A percentile compares a stretch with the other conserved stretches of the same genome.
These are phyloP conservation scores for Tricholoma terreum DNA, from an alignment of 768 basidiomycete species.

Conservation along the genomic window DNA sequence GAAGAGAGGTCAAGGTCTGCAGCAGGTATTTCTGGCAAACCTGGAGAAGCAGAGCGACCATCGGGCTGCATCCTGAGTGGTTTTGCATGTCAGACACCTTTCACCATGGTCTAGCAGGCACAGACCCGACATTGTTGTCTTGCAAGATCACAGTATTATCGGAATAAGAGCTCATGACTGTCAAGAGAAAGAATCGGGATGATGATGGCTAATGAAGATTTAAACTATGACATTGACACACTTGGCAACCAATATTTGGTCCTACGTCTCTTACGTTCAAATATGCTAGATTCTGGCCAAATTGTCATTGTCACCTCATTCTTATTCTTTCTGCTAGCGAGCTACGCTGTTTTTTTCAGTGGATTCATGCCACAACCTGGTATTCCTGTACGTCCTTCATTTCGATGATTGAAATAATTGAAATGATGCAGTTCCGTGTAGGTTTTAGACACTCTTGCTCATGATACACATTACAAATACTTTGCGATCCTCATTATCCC, in stretches of 20 bases:
- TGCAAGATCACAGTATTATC: slow-evolving; percentile 7
- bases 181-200: slow-evolving; percentile 35
- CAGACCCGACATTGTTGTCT: slow-evolving; percentile 33
- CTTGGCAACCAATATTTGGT: too few species aligned
- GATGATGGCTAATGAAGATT: neutral
- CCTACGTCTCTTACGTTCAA: too few species aligned
- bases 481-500: slow-evolving; percentile 77
- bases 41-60: slow-evolving; percentile 9
- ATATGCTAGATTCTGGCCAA: slow-evolving; percentile 38
- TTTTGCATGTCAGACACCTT: slow-evolving; percentile 30
- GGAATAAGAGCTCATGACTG: slow-evolving; percentile 25
- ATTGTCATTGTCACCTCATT: slow-evolving; percentile 43
- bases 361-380: slow-evolving; percentile 56
- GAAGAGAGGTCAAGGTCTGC: slow-evolving; percentile 42
- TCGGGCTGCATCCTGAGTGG: slow-evolving; percentile 19
- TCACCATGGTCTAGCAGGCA: slow-evolving; percentile 18
- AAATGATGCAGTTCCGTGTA: slow-evolving; percentile 24
- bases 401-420: neutral
- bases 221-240: too few species aligned
- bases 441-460: slow-evolving; percentile 61
- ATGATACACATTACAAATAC: slow-evolving; percentile 91
- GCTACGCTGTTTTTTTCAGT: slow-evolving; percentile 64
- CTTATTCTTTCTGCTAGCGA: slow-evolving; percentile 54
- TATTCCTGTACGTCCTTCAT: slow-evolving; percentile 42
- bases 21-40: slow-evolving; percentile 49